Base-by-base conservation (phyloP, 495 filamentous ascomycete genomes). In the Xylaria sp. region DNA sequence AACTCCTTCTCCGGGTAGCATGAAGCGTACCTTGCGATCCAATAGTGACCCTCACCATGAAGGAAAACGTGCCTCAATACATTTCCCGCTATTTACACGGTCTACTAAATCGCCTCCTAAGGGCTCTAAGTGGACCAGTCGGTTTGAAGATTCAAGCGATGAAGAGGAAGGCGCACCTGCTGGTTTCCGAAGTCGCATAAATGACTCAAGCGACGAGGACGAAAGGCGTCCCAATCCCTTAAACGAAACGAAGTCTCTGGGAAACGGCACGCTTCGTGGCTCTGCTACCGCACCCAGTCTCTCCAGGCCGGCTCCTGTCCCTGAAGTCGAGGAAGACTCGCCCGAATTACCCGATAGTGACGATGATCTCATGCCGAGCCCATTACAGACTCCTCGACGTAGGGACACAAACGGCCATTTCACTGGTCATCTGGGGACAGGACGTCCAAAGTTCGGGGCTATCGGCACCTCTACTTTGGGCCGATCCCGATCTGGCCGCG, bases 201-300 rank as follows among this genome's bases (percentile, higher is more conserved):
- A 88, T n/a, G 91, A 94, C 70, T 95, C 92, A 1, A 94, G 93
- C 75, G 92, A 94, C 72, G 91, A 93, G 48, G 90, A 92, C 24
- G 85, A 70, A 37, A 65, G 71, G 21, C 66, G 69, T 31, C 78
- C 79, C 37, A 69, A 24, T 21, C 65, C 73, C 24, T 68, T 72
- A 29, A 72, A 64, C 17, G 68, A 71, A 24, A n/a, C 55, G 1
- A 41, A 69, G n/a, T 67, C 68, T 31, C 66, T 70, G 24, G 71
- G 66, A 14, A 77, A 53, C 43, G 72, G 65, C 21, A 71, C 75
- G 57, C 70, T 74, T 24, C 75, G 75, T 26, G 35, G 41, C 3
- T 73, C 75, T 53, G 52, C 70, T 37, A 65, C 75, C 3, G 68
- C 53, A 40, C 68, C 65, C 35, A 58, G 59, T 40, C 71, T 75